Percentiles rank a stretch among this genome's conserved stretches.
phyloP scores from a whole-genome alignment of 257 asterid species.

The Solanum piurae region DNA sequence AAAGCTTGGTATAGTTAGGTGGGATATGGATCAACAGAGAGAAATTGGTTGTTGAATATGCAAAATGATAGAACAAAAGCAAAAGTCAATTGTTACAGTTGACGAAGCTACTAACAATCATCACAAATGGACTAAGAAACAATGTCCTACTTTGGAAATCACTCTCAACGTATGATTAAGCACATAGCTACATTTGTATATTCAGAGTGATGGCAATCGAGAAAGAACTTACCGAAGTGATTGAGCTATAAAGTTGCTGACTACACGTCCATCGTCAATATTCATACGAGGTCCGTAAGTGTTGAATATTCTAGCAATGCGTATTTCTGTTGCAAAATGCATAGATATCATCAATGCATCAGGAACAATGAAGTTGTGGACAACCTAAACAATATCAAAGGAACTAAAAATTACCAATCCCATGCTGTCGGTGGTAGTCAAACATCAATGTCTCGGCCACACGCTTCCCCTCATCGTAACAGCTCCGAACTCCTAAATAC shows the following conservation, averaged over 20 bases:
- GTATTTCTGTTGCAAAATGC: slow-evolving; percentile 46
- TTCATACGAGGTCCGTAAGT: slow-evolving; percentile 97
- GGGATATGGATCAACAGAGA: neutral
- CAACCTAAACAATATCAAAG: neutral
- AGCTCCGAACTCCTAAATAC: slow-evolving; percentile 72
- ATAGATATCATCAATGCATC: neutral
- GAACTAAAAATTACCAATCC: slow-evolving; percentile 43
- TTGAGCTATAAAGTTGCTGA: slow-evolving; percentile 91
- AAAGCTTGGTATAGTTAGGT: neutral
- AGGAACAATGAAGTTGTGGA: neutral
- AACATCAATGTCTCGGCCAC: slow-evolving; percentile 96
- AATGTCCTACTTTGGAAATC: neutral
- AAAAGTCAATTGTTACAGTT: neutral
- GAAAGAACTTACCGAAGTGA: slow-evolving; percentile 52
- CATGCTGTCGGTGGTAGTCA: slow-evolving; percentile 94
- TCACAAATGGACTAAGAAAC: neutral
- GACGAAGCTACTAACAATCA: neutral
- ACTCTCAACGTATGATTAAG: neutral
- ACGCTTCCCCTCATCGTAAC: slow-evolving; percentile 92
- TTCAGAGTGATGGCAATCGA: neutral
- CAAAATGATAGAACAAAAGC: neutral
- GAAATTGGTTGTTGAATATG: neutral
- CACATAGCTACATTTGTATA: neutral
- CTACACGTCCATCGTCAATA: slow-evolving; percentile 94
- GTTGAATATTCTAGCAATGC: slow-evolving; percentile 94